These are phyloP conservation scores for Suillus spraguei DNA, from an alignment of 768 basidiomycete genomes.

Conservation along the genomic window DNA sequence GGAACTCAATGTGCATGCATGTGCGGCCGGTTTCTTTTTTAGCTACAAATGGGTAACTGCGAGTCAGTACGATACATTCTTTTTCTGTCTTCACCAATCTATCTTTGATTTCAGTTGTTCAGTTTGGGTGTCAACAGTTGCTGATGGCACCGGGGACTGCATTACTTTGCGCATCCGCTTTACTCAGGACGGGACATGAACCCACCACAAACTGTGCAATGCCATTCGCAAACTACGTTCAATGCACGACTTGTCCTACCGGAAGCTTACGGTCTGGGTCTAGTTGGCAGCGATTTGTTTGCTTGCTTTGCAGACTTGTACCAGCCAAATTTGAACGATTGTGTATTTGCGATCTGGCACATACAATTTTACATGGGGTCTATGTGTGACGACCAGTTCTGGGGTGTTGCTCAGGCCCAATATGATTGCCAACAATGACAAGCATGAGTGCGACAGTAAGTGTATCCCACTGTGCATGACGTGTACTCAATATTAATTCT, in stretches of 20 bases:
- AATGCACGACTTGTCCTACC: constrained; percentile 59
- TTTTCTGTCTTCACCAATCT: constrained; percentile 1
- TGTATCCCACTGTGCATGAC: constrained; percentile 18
- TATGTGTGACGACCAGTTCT: constrained; percentile 64
- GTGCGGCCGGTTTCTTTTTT: constrained; percentile 78
- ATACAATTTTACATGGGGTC: constrained; percentile 68
- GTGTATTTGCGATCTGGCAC: constrained; percentile 67
- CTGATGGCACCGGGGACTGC: constrained; percentile 69
- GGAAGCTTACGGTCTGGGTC: constrained; percentile 63
- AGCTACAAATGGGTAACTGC: constrained; percentile 68
- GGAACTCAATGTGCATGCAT: constrained; percentile 80
- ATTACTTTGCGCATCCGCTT: constrained; percentile 70
- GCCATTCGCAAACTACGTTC: constrained; percentile 50
- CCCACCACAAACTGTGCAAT: constrained; percentile 68
- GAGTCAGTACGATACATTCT: constrained; percentile 43
- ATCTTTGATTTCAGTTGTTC: constrained; percentile 53
- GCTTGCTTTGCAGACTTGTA: constrained; percentile 70
- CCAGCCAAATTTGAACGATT: constrained; percentile 69
- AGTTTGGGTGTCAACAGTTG: constrained; percentile 69
- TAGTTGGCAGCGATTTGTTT: constrained; percentile 62
- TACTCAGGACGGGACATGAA: constrained; percentile 64
- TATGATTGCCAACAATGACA: too few species aligned
- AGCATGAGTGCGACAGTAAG: constrained; percentile 82
- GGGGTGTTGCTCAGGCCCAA: constrained; percentile 73
- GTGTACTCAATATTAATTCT: constrained; percentile 6